Base-by-base conservation (phyloP, 2,329 filamentous ascomycete species). In the Curvularia eragrostidis region DNA sequence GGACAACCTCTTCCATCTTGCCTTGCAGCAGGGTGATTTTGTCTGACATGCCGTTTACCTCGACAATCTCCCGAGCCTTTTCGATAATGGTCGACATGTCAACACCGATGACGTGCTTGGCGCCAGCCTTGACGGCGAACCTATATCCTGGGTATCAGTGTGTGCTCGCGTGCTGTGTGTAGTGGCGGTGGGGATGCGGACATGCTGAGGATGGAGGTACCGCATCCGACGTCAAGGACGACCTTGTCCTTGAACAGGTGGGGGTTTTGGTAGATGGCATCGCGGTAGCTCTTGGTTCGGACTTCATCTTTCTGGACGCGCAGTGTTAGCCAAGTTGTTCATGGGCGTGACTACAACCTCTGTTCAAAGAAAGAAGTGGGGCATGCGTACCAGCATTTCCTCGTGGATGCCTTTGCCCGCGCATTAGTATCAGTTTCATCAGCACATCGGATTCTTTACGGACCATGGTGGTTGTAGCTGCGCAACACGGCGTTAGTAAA, bases 31-130 rank as follows among this genome's bases (percentile, higher is more conserved):
- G 87, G 52, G 95, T 98, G 78, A 99, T 97, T 86, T 97, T 96
- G 82, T 94, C 90, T 52, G 89, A 85, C 85, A 99, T 88, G 70
- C 94, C 93, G 79, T 99, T 99, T 68, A 85, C 86, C 76, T 88
- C 88, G 75, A 98, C 95, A 66, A 99, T 99, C 83, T 98, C 91
- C 73, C 88, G 89, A 43, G 95, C 95, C 85, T 99, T 99, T 82
- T 96, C 92, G 81, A 99, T 97, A 80, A 99, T 99, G 69, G 94
- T 97, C 32, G 95, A 99, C 94, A 98, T 99, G 80, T 99, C 95
- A 56, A 99, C 95, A 71, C 95, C 95, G 68, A 98, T 96, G 68
- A 99, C 95, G 79, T 99, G 95, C 83, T 97, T 98, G 58, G 95
- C 95, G 75, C 95, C 95, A 61, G 95, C 93, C 81, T 90, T 93